Evolutionary conservation across 2,329 filamentous ascomycete genomes (phyloP).

Genomic region (Calonectria multiphialidica): DNA sequence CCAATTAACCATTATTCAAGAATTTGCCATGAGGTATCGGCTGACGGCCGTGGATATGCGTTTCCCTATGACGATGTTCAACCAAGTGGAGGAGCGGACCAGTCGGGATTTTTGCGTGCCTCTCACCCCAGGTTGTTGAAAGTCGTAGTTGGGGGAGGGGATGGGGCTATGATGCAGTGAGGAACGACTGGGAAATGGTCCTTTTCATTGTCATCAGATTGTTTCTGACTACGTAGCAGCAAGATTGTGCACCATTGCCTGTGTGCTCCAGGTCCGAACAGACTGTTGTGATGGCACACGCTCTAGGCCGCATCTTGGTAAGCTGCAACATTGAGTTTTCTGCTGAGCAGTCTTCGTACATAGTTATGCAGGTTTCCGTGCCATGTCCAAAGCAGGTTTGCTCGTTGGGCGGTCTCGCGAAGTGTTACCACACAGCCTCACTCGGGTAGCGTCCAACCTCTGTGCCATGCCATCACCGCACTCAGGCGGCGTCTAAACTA

Average conservation of each 20-base stretch:
- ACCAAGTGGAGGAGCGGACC: constrained; percentile 65
- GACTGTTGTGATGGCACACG: too few species aligned
- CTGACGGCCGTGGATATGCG: constrained; percentile 74
- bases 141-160: constrained; percentile 63
- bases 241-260: too few species aligned
- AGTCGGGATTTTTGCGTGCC: constrained; percentile 73
- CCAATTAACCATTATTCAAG: constrained; percentile 77
- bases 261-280: too few species aligned
- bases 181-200: background rate
- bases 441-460: background rate
- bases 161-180: background rate
- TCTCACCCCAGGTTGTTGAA: constrained; percentile 66
- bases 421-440: background rate
- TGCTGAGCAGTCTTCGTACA: background rate
- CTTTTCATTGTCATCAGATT: too few species aligned
- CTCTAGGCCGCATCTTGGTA: too few species aligned
- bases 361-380: background rate
- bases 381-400: background rate
- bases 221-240: too few species aligned
- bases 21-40: constrained; percentile 71
- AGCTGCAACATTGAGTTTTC: background rate
- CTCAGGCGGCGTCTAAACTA: background rate
- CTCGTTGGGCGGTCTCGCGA: background rate
- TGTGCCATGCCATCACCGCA: background rate
- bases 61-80: constrained; percentile 80